Evolutionary conservation across 2,329 filamentous ascomycete genomes (phyloP).

Genomic region (Achaetomium macrosporum): DNA sequence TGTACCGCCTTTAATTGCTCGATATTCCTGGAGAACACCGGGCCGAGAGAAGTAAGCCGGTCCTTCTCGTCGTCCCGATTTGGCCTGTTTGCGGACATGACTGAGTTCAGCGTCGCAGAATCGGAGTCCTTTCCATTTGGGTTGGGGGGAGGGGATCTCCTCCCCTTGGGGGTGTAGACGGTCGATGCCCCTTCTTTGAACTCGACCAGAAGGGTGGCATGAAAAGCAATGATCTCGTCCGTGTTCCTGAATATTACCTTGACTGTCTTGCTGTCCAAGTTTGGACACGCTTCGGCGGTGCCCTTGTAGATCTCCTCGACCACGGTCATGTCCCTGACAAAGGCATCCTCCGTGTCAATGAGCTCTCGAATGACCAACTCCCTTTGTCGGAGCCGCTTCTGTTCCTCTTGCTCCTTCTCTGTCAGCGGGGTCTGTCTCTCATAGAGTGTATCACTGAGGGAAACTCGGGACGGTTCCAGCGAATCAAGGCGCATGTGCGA

Average conservation of each 20-base stretch:
- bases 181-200: constrained; percentile 74
- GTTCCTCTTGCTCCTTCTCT: constrained; percentile 47
- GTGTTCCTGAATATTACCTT: constrained; percentile 91
- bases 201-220: constrained; percentile 69
- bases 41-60: constrained; percentile 46
- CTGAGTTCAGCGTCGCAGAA: constrained; percentile 30
- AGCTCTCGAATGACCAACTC: constrained; percentile 85
- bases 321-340: constrained; percentile 93
- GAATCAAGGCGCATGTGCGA: constrained; percentile 42
- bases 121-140: constrained; percentile 33
- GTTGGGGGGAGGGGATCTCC: constrained; percentile 37
- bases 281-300: constrained; percentile 74
- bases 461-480: constrained; percentile 28
- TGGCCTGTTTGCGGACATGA: constrained; percentile 30
- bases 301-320: constrained; percentile 97
- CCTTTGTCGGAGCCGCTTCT: constrained; percentile 71
- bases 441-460: constrained; percentile 15
- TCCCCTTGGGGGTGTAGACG: constrained; percentile 64
- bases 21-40: constrained; percentile 51
- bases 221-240: constrained; percentile 83
- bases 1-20: constrained; percentile 56
- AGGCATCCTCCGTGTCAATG: constrained; percentile 85
- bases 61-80: constrained; percentile 49
- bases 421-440: constrained; percentile 18
- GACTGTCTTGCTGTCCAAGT: constrained; percentile 75